Conservation (phyloP, 208 protist species). For the Trypanosoma avium region DNA sequence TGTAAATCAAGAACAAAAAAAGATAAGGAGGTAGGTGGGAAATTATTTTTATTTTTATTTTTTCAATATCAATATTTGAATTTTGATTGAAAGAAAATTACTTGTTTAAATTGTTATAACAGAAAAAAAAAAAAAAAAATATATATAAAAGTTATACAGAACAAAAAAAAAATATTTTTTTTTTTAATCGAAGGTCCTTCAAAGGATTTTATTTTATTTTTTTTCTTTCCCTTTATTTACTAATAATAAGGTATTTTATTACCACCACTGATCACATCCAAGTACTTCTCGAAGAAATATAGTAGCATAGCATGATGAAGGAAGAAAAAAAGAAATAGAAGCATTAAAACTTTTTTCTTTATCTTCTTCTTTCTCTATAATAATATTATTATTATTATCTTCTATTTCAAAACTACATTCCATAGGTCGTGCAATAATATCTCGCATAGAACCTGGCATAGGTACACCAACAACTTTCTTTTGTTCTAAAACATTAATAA, state of each 20-base stretch:
- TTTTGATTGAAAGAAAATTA: no score
- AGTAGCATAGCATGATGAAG: conserved; percentile 84
- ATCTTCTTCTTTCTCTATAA: neutral
- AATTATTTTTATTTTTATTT: no score
- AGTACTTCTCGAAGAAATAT: conserved; percentile 77
- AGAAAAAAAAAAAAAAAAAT: no score
- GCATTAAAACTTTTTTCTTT: conserved; percentile 14
- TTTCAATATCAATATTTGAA: no score
- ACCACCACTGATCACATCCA: conserved; percentile 67
- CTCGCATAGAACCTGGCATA: conserved; percentile 52
- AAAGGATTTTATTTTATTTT: neutral
- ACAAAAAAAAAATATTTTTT: no score
- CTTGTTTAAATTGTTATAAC: no score
- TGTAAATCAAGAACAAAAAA: no score
- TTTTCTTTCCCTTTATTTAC: neutral
- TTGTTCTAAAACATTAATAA: conserved; percentile 32
- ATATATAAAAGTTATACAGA: no score
- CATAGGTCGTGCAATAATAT: conserved; percentile 39
- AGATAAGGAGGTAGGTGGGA: no score
- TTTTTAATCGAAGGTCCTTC: no score
- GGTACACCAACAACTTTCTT: conserved; percentile 69
- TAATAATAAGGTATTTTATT: no score
- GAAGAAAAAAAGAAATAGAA: conserved; percentile 54
- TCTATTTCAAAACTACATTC: conserved; percentile 1
- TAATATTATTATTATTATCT: neutral